Percentiles rank a stretch among this genome's conserved stretches.
phyloP scores from a whole-genome alignment of 257 asterid species.

The Leptodermis oblonga region DNA sequence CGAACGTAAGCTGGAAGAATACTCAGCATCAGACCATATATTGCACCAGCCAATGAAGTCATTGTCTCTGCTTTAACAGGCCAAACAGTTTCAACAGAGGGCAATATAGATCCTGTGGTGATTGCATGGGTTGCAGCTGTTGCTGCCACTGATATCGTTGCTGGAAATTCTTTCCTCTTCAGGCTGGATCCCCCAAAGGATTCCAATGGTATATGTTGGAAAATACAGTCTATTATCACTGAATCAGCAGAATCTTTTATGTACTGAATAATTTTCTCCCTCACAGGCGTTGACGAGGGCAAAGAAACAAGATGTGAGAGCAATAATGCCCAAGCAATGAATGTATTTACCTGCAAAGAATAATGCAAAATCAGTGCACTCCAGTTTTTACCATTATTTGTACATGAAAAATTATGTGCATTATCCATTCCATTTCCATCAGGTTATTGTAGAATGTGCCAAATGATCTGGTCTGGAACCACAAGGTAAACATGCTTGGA shows the following conservation, averaged over 20 bases:
- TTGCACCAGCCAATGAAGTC: slow-evolving; percentile 85
- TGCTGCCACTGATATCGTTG: slow-evolving; percentile 63
- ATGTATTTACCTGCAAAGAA: slow-evolving; percentile 59
- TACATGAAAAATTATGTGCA: background rate
- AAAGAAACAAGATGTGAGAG: slow-evolving; percentile 70
- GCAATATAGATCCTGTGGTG: slow-evolving; percentile 51
- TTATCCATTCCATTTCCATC: background rate
- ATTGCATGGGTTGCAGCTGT: slow-evolving; percentile 72
- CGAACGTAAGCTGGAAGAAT: slow-evolving; percentile 97
- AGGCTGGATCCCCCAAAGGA: slow-evolving; percentile 45
- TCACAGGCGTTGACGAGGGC: slow-evolving; percentile 69
- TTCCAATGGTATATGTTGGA: slow-evolving; percentile 84
- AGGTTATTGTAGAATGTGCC: background rate
- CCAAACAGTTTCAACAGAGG: slow-evolving; percentile 71
- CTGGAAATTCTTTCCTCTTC: slow-evolving; percentile 72
- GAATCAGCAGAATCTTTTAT: slow-evolving; percentile 71
- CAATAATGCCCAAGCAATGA: slow-evolving; percentile 86
- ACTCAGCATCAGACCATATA: slow-evolving; percentile 85
- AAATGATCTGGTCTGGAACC: background rate
- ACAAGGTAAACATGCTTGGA: background rate
- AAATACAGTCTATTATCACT: slow-evolving; percentile 73
- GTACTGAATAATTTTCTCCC: slow-evolving; percentile 80
- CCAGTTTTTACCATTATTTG: background rate
- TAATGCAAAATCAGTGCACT: slow-evolving; percentile 14
- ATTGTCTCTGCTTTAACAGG: slow-evolving; percentile 65